Evolutionary conservation across 1,284 basidiomycete species (phyloP), one percentile per base, ranked within the genome.

Genomic region (Melanopsichium pennsylvanicum): DNA sequence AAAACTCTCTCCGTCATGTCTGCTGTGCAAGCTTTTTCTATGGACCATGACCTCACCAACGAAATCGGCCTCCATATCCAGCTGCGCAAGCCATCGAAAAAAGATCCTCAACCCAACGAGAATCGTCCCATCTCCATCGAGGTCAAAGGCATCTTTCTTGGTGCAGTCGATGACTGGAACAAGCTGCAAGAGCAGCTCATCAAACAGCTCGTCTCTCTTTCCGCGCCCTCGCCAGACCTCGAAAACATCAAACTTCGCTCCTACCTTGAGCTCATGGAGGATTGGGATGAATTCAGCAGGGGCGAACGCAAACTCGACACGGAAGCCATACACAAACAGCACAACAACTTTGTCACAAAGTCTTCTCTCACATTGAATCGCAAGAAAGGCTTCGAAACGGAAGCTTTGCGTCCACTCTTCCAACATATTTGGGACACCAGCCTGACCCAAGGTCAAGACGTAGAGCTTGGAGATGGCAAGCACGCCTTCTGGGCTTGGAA

Each of bases 261-360:
- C 40, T 78, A 72, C 19, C 44, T 76, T 25, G 40, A 52, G 19
- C 43, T 74, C 35, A 73, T 75, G 63, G 37, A 68, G 22, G 72
- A 69, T 16, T 78, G 74, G 74, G 76, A 78, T 48, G 76, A 78
- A 47, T 78, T 78, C 41, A 67, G 76, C 37, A 39, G 43, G 19
- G 40, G 49, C 9, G 62, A 47, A 42, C 44, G 74, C 49, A 78
- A 78, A 50, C 72, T 78, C 34, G 64, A 76, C 50, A 75, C 76
- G 5, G 50, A 51, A 27, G 50, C 56, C 5, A 70, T 73, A 23
- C 67, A 74, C 26, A 50, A 61, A 38, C 42, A 38, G 45, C 72
- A 75, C 44, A 78, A 78, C 64, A 75, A 75, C 36, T 76, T 73
- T 39, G 47, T 78, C 38, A 68, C 69, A 25, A 70, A 75, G 41